phyloP scores from a whole-genome alignment of 1,284 basidiomycete species.

The Boletus mariae region DNA sequence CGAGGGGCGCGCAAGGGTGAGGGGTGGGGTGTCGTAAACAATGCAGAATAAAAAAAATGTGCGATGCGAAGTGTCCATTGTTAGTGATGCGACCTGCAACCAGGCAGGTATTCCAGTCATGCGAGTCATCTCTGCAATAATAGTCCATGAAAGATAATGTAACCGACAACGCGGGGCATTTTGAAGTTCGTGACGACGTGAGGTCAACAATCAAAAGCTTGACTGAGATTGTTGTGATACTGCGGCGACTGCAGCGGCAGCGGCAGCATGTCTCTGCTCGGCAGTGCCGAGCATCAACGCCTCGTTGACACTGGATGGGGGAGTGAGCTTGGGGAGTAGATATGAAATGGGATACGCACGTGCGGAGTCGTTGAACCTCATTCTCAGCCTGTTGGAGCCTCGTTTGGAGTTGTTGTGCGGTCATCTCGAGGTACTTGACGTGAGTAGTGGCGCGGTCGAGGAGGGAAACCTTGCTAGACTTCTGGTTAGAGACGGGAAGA shows the following conservation, averaged over 20 bases:
- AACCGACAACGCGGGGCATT: conserved; percentile 27
- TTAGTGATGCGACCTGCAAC: conserved; percentile 50
- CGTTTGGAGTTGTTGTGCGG: conserved; percentile 66
- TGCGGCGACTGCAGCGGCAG: conserved; percentile 52
- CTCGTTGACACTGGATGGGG: conserved; percentile 64
- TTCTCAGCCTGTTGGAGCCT: conserved; percentile 71
- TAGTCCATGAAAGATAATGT: conserved; percentile 40
- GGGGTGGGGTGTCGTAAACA: conserved; percentile 22
- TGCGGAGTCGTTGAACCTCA: conserved; percentile 63
- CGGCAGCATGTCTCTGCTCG: conserved; percentile 62
- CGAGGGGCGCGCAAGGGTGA: conserved; percentile 15
- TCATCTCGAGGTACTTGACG: conserved; percentile 76
- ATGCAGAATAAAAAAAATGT: conserved; percentile 51
- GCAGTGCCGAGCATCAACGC: conserved; percentile 79
- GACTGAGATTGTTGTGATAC: conserved; percentile 41
- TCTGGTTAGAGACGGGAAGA: conserved; percentile 81
- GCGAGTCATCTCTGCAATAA: conserved; percentile 38
- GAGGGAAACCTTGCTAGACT: conserved; percentile 48
- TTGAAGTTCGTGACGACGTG: conserved; percentile 15
- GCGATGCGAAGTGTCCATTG: conserved; percentile 43
- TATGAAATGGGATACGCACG: background rate
- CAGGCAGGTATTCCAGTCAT: conserved; percentile 51
- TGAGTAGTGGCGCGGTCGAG: conserved; percentile 81
- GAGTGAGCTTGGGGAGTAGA: conserved; percentile 5
- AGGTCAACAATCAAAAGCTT: conserved; percentile 46